phyloP scores from a whole-genome alignment of 1,284 basidiomycete species.

The Cutaneotrichosporon cutaneum region DNA sequence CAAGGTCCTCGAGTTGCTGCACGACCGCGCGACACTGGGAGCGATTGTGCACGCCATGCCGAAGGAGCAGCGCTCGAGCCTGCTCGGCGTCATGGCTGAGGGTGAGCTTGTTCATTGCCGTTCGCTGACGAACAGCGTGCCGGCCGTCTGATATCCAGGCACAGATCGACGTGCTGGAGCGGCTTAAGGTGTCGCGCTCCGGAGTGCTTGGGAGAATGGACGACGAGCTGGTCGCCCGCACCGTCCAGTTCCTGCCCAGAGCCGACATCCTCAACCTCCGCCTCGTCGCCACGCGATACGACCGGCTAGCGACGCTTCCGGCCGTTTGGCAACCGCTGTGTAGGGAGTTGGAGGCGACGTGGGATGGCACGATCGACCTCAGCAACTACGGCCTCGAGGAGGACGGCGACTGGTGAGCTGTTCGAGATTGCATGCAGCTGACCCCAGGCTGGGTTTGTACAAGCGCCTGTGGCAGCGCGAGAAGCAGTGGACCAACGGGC shows the following conservation, averaged over 20 bases:
- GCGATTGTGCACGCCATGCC: conserved; percentile 25
- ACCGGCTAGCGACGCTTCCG: conserved; percentile 65
- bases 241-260: conserved; percentile 67
- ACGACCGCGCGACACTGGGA: conserved; percentile 20
- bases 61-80: conserved; percentile 29
- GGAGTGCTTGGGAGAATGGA: conserved; percentile 75
- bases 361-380: conserved; percentile 28
- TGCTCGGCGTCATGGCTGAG: conserved; percentile 34
- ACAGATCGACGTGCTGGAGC: conserved; percentile 73
- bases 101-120: conserved; percentile 33
- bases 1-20: conserved; percentile 8
- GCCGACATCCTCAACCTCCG: conserved; percentile 61
- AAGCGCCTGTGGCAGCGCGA: conserved; percentile 80
- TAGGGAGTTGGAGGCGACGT: conserved; percentile 32
- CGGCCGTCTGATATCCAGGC: conserved; percentile 55
- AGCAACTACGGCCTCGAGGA: conserved; percentile 52
- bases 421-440: neutral
- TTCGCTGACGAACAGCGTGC: conserved; percentile 34
- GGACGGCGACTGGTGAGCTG: conserved; percentile 64
- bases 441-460: conserved; percentile 64
- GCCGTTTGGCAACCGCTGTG: conserved; percentile 64
- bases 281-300: conserved; percentile 64
- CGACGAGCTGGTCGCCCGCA: conserved; percentile 63
- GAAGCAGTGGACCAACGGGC: conserved; percentile 65
- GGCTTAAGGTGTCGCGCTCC: conserved; percentile 73